Evolutionary conservation across 176 grass and related monocot species (phyloP).

Genomic region (Carex scoparia): DNA sequence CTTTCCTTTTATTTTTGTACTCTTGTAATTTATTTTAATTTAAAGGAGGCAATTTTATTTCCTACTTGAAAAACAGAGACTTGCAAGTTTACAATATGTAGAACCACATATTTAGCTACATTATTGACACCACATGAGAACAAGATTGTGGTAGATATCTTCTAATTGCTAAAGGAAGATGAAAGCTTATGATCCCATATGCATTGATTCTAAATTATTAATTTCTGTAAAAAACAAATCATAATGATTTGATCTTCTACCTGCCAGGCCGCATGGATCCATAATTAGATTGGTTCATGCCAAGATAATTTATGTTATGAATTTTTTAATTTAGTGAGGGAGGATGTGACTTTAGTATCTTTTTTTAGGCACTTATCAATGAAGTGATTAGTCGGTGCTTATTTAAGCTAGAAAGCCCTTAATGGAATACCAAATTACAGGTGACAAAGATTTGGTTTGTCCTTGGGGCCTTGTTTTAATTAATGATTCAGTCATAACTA

Average conservation of each 20-base stretch:
- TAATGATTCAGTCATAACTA: neutral
- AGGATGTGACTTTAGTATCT: neutral
- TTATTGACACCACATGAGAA: neutral
- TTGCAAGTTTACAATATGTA: neutral
- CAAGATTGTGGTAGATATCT: neutral
- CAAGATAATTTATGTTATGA: neutral
- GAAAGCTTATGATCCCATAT: neutral
- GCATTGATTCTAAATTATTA: conserved; percentile 8
- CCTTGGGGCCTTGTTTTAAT: neutral
- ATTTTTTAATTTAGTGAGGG: neutral
- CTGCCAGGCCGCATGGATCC: conserved; percentile 9
- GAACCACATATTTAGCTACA: neutral
- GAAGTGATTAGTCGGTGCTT: conserved; percentile 21
- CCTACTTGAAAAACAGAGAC: too few species aligned
- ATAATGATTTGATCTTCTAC: conserved; percentile 25
- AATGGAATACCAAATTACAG: conserved; percentile 14
- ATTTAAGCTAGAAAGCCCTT: conserved; percentile 5
- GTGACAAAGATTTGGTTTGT: conserved; percentile 5
- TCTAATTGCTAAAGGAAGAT: neutral
- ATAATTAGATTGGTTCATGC: conserved; percentile 21
- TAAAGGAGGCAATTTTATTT: too few species aligned
- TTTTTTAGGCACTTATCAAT: conserved; percentile 13
- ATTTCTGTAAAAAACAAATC: conserved; percentile 12
- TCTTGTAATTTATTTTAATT: too few species aligned
- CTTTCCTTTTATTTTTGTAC: too few species aligned